A percentile compares a stretch with the other conserved stretches of the same genome.
Conservation (phyloP, 768 basidiomycete species). For the Trametes punicea region DNA sequence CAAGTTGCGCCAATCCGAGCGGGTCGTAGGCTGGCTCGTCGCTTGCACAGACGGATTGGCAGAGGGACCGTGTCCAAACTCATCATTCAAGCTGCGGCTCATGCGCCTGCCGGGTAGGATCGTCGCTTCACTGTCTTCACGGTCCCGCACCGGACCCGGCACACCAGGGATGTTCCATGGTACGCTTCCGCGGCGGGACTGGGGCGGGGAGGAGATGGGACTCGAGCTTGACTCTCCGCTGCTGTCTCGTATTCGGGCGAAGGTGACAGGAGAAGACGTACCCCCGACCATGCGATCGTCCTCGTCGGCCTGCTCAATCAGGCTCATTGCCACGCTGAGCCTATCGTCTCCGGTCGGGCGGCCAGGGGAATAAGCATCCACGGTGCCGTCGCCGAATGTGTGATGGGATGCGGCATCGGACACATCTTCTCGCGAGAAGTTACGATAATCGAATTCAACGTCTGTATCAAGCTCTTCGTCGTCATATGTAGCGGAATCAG, state of each 20-base stretch:
- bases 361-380: slow-evolving; percentile 11
- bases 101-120: slow-evolving; percentile 43
- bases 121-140: slow-evolving; percentile 57
- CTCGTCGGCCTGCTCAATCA: slow-evolving; percentile 26
- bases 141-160: slow-evolving; percentile 34
- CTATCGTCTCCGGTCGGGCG: slow-evolving; percentile 25
- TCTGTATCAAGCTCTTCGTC: slow-evolving; percentile 32
- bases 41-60: slow-evolving; percentile 34
- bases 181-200: slow-evolving; percentile 49
- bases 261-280: slow-evolving; percentile 17
- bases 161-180: slow-evolving; percentile 58
- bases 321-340: slow-evolving; percentile 39
- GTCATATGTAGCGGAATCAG: slow-evolving; percentile 18
- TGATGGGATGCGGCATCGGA: slow-evolving; percentile 47
- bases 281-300: slow-evolving; percentile 5
- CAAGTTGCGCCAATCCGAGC: slow-evolving; percentile 51
- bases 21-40: slow-evolving; percentile 40
- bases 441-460: slow-evolving; percentile 32
- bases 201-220: slow-evolving; percentile 2
- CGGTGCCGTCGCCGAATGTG: slow-evolving; percentile 43
- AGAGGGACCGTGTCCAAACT: slow-evolving; percentile 25
- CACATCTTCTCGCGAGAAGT: slow-evolving; percentile 23
- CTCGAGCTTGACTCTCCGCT: slow-evolving; percentile 6
- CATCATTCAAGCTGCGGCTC: slow-evolving; percentile 59
- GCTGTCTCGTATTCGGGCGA: slow-evolving; percentile 15